These are phyloP conservation scores for Bolboschoenoplectus hybrid DNA, from an alignment of 202 grass and related monocot species.

Conservation along the genomic window DNA sequence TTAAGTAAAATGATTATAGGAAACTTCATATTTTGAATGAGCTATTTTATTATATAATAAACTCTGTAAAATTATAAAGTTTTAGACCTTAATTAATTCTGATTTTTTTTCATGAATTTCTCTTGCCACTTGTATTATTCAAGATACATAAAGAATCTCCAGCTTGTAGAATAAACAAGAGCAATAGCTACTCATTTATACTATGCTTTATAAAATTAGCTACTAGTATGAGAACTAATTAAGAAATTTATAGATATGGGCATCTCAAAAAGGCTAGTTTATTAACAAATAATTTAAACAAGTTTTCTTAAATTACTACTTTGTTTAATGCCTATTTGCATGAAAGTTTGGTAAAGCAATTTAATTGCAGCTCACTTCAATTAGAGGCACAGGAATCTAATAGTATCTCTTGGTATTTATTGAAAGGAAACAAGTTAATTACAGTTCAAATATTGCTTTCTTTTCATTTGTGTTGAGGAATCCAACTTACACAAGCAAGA, in stretches of 20 bases:
- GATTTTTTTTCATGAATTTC: conserved; percentile 36
- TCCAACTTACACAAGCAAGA: conserved; percentile 33
- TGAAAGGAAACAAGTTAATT: not conserved
- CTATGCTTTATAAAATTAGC: conserved; percentile 29
- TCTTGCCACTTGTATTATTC: conserved; percentile 36
- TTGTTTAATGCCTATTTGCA: conserved; percentile 21
- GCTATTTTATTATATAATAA: not conserved
- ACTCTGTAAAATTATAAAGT: not conserved
- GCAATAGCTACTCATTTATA: conserved; percentile 46
- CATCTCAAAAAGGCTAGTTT: not conserved
- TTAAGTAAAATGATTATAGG: not conserved
- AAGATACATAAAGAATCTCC: conserved; percentile 40
- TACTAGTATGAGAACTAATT: conserved; percentile 42
- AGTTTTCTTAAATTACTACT: not conserved
- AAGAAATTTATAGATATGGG: not conserved
- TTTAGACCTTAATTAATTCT: not conserved
- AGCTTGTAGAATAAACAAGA: conserved; percentile 29
- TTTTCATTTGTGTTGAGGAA: conserved; percentile 28
- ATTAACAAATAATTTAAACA: conserved; percentile 3
- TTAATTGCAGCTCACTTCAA: not conserved
- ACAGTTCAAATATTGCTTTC: not conserved
- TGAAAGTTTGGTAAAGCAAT: conserved; percentile 1
- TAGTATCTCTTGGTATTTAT: not conserved
- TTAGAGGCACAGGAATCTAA: conserved; percentile 7
- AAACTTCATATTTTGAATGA: not conserved